phyloP scores from a whole-genome alignment of 352 stramenopile species.

The Phytophthora agathidicida region DNA sequence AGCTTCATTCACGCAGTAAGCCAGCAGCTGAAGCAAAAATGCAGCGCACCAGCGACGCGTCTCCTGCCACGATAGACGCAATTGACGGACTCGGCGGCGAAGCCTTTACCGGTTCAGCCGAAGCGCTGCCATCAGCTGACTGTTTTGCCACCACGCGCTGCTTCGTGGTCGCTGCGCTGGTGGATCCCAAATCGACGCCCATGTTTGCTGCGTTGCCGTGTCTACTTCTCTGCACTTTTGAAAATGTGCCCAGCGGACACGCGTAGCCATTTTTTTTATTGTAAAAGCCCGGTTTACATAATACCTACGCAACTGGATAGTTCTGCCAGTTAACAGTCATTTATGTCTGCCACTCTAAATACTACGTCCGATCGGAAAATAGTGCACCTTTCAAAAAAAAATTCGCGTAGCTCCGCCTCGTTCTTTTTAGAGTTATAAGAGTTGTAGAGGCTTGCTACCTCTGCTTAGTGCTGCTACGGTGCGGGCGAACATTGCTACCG shows the following conservation, averaged over 20 bases:
- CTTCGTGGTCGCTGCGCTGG: slow-evolving; percentile 16
- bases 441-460: neutral
- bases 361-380: slow-evolving; percentile 1
- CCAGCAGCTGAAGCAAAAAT: neutral
- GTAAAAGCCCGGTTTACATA: neutral
- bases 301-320: no score
- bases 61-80: slow-evolving; percentile 50
- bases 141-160: slow-evolving; percentile 12
- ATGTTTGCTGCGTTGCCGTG: slow-evolving; percentile 14
- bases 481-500: no score
- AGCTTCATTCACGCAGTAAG: neutral
- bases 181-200: slow-evolving; percentile 22
- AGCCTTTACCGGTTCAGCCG: slow-evolving; percentile 9
- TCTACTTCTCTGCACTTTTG: slow-evolving; percentile 3
- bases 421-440: slow-evolving; percentile 4
- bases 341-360: no score
- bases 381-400: slow-evolving; percentile 1
- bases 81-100: slow-evolving; percentile 29
- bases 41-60: slow-evolving; percentile 48
- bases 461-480: no score
- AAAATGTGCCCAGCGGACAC: no score
- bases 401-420: slow-evolving; percentile 1
- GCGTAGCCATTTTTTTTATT: slow-evolving; percentile 3
- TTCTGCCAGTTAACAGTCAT: no score
- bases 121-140: neutral